A percentile compares a stretch with the other conserved stretches of the same genome.
Evolutionary conservation across 2,329 filamentous ascomycete species (phyloP).

Genomic region (Aphanocladium album): DNA sequence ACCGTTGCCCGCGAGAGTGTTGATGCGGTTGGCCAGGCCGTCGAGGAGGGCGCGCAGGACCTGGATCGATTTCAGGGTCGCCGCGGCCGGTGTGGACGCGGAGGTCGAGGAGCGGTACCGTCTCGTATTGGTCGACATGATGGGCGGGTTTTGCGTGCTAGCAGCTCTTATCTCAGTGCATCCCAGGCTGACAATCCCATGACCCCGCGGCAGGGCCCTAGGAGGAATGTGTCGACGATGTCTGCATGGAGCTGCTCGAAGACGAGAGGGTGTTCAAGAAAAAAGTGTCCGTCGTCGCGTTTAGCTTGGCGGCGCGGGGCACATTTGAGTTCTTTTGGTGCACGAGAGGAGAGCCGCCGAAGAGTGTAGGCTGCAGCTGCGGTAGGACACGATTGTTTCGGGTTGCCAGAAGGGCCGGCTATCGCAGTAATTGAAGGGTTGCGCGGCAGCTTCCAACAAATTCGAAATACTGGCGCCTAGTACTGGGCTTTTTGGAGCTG

Average conservation of each 20-base stretch:
- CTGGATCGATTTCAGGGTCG: slow-evolving; percentile 56
- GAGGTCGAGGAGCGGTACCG: slow-evolving; percentile 62
- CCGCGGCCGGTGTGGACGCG: slow-evolving; percentile 45
- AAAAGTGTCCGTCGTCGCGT: background rate
- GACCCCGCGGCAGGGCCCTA: slow-evolving; percentile 8
- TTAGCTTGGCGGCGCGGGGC: slow-evolving; percentile 10
- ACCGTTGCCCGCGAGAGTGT: slow-evolving; percentile 29
- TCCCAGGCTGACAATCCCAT: background rate
- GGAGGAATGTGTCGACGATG: background rate
- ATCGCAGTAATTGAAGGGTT: background rate
- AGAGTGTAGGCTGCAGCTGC: background rate
- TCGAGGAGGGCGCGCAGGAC: slow-evolving; percentile 53
- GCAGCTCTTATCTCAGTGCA: background rate
- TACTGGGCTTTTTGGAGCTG: slow-evolving; percentile 2
- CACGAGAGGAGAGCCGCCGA: background rate
- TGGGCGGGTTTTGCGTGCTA: background rate
- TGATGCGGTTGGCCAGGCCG: slow-evolving; percentile 31
- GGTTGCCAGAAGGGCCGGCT: no score
- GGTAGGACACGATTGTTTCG: background rate
- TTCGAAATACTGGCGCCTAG: background rate
- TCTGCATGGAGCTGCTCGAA: slow-evolving; percentile 4
- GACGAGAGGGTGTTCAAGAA: background rate
- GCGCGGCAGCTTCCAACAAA: background rate
- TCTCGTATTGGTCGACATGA: slow-evolving; percentile 48
- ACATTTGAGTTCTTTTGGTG: slow-evolving; percentile 6